phyloP scores from a whole-genome alignment of 1,284 basidiomycete species.

The Thelephora terrestris region DNA sequence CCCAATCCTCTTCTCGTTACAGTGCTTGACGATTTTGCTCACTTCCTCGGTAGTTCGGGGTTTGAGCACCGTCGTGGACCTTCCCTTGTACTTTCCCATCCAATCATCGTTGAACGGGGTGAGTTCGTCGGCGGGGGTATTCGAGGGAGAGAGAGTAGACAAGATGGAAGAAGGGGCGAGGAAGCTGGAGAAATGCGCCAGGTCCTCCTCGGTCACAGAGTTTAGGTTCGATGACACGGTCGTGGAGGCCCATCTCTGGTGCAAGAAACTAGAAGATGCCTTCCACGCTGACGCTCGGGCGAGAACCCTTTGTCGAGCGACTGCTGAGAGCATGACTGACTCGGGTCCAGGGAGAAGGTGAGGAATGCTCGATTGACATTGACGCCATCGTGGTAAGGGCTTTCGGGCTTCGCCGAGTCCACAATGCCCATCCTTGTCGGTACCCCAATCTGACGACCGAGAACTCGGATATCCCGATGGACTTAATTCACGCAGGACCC shows the following conservation, averaged over 20 bases:
- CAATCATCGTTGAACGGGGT: constrained; percentile 86
- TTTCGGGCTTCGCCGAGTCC: too few species aligned
- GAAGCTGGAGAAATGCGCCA: constrained; percentile 53
- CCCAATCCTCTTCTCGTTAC: constrained; percentile 68
- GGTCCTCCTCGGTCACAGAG: constrained; percentile 43
- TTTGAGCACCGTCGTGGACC: constrained; percentile 77
- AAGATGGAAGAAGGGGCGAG: constrained; percentile 52
- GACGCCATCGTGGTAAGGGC: background rate
- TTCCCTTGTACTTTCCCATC: constrained; percentile 94
- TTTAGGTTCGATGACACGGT: constrained; percentile 24
- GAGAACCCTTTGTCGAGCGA: background rate
- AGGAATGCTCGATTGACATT: background rate
- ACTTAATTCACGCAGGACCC: constrained; percentile 9
- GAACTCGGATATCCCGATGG: constrained; percentile 3
- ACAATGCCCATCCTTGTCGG: too few species aligned
- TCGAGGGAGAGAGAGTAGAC: constrained; percentile 47
- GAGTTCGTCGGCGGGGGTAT: constrained; percentile 55
- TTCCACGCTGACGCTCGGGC: background rate
- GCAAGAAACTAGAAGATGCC: constrained; percentile 2
- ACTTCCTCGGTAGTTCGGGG: constrained; percentile 87
- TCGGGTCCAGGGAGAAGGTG: background rate
- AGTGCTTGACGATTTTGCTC: constrained; percentile 79
- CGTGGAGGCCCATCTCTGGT: constrained; percentile 10
- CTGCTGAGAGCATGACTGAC: background rate
- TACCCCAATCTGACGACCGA: too few species aligned